A percentile compares a stretch with the other conserved stretches of the same genome.
Evolutionary conservation across 441 rosid genomes (phyloP).

Genomic region (Raphanus hybrid): DNA sequence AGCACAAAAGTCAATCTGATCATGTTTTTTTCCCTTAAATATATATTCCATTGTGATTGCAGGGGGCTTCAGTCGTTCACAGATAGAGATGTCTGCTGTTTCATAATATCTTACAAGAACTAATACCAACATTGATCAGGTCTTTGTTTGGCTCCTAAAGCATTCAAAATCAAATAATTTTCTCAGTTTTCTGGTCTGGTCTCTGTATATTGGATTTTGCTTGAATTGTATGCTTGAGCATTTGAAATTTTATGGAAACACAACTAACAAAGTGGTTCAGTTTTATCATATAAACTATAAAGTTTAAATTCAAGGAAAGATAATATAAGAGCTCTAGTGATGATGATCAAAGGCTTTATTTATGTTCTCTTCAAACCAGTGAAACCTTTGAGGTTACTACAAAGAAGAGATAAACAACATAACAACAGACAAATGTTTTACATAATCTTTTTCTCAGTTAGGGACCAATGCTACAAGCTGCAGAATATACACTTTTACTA

Average conservation of each 20-base stretch:
- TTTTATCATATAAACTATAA: background rate
- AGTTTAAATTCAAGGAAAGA: background rate
- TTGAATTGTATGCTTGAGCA: slow-evolving; percentile 9
- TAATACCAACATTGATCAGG: slow-evolving; percentile 63
- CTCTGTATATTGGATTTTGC: slow-evolving; percentile 26
- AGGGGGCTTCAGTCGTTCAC: slow-evolving; percentile 62
- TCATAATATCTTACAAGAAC: slow-evolving; percentile 80
- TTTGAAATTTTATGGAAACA: slow-evolving; percentile 21
- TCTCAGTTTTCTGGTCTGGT: slow-evolving; percentile 15
- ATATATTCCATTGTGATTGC: slow-evolving; percentile 1
- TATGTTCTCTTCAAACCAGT: slow-evolving; percentile 12
- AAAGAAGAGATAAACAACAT: slow-evolving; percentile 7
- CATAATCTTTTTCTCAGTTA: slow-evolving; percentile 14
- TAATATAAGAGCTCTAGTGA: background rate
- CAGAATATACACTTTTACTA: slow-evolving; percentile 24
- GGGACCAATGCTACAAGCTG: slow-evolving; percentile 29
- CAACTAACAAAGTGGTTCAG: background rate
- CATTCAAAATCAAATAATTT: background rate
- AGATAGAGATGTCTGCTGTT: slow-evolving; percentile 76
- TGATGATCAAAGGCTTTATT: background rate
- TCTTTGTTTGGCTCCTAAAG: background rate
- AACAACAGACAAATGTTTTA: slow-evolving; percentile 7
- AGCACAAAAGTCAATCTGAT: slow-evolving; percentile 5
- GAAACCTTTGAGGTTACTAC: slow-evolving; percentile 19
- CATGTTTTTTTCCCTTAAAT: background rate